phyloP scores from a whole-genome alignment of 345 rosid species.

The Citropsis articulata region DNA sequence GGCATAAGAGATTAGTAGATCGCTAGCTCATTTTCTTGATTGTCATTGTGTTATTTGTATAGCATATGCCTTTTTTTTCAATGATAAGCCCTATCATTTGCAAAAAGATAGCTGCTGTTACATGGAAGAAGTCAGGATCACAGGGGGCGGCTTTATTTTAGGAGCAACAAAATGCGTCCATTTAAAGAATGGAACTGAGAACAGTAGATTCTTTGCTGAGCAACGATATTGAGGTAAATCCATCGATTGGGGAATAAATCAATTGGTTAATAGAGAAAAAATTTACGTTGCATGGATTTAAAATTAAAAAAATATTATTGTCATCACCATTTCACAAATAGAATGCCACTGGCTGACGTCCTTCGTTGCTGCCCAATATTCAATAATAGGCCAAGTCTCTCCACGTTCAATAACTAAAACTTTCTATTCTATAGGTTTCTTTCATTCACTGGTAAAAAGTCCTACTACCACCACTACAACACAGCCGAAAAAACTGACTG shows the following conservation, averaged over 20 bases:
- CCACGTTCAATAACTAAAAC: background rate
- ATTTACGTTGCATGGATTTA: background rate
- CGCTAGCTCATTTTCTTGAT: background rate
- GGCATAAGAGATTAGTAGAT: background rate
- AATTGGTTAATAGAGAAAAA: background rate
- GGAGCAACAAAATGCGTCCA: background rate
- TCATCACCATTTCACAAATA: too few relatives aligned
- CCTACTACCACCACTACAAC: background rate
- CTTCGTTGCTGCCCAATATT: background rate
- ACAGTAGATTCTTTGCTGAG: too few relatives aligned
- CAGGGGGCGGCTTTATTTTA: background rate
- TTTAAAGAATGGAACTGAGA: too few relatives aligned
- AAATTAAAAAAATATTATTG: background rate
- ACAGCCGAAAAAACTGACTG: background rate
- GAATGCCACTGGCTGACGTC: too few relatives aligned
- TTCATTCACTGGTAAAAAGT: background rate
- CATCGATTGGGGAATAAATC: background rate
- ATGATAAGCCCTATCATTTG: background rate
- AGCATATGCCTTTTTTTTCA: background rate
- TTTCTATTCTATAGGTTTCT: background rate
- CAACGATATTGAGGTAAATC: background rate
- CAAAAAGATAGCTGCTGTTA: background rate
- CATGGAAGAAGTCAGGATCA: background rate
- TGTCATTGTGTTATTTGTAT: slow-evolving; percentile 5
- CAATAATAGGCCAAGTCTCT: background rate